A percentile compares a stretch with the other conserved stretches of the same genome.
Evolutionary conservation across 352 stramenopile genomes (phyloP).

Genomic region (Phytopythium sindhum): DNA sequence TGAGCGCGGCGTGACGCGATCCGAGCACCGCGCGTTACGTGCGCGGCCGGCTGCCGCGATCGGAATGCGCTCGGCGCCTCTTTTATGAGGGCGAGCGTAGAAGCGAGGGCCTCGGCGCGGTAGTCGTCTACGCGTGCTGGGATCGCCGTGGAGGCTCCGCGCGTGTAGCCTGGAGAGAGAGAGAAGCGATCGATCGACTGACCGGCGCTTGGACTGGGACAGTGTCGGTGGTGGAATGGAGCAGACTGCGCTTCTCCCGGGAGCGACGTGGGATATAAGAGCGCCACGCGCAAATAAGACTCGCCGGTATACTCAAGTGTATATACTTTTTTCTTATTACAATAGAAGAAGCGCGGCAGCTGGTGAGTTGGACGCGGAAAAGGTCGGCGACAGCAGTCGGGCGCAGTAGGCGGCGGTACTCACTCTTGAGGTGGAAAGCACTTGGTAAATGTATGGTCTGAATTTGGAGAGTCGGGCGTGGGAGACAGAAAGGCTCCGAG

Average conservation of each 20-base stretch:
- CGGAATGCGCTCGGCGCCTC: not conserved
- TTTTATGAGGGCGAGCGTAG: not conserved
- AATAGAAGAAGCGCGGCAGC: not conserved
- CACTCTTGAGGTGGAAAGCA: not conserved
- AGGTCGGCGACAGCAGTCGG: not conserved
- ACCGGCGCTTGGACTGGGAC: too few relatives aligned
- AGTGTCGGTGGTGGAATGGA: too few relatives aligned
- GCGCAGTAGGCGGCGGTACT: not conserved
- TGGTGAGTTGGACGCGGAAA: not conserved
- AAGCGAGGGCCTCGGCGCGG: not conserved
- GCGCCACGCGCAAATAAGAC: not conserved
- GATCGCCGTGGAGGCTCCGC: not conserved
- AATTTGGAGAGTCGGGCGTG: not conserved
- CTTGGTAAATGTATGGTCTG: not conserved
- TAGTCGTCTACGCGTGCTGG: not conserved
- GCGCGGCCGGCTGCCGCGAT: not conserved
- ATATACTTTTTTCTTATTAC: not conserved
- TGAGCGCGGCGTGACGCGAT: slow-evolving; percentile 1
- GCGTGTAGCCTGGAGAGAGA: not conserved
- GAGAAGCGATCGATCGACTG: not conserved
- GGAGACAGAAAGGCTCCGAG: not conserved
- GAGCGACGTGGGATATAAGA: not conserved
- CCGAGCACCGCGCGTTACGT: not conserved
- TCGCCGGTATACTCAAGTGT: not conserved
- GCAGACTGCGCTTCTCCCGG: too few relatives aligned